These are phyloP conservation scores for Paramecium octaurelia DNA, from an alignment of 73 alveolate species.

Conservation along the genomic window DNA sequence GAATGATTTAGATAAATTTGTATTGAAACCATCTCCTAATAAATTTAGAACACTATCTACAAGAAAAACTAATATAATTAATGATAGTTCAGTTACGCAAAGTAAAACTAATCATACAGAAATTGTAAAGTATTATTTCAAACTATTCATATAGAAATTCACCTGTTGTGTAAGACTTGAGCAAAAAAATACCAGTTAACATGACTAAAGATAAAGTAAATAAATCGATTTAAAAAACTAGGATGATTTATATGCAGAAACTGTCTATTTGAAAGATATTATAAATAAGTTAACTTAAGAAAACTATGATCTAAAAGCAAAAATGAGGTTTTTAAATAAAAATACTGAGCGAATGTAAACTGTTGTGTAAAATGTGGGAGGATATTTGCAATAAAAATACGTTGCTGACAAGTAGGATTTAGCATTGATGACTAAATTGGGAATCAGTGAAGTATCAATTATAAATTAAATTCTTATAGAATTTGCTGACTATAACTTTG, in stretches of 20 bases:
- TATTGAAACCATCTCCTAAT: slow-evolving; percentile 4
- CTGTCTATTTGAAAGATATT: slow-evolving; percentile 29
- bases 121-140: not conserved
- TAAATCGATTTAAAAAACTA: not conserved
- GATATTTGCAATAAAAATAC: not conserved
- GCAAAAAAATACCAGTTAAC: not conserved
- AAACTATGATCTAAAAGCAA: slow-evolving; percentile 42
- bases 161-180: slow-evolving; percentile 29
- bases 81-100: not conserved
- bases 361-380: slow-evolving; percentile 25
- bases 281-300: slow-evolving; percentile 37
- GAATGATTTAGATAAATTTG: slow-evolving; percentile 15
- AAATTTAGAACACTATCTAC: slow-evolving; percentile 33
- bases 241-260: slow-evolving; percentile 51
- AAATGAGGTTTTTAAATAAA: not conserved
- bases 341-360: slow-evolving; percentile 18
- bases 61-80: not conserved
- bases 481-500: slow-evolving; percentile 3
- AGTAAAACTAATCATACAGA: slow-evolving; percentile 25
- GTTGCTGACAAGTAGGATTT: slow-evolving; percentile 1
- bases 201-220: slow-evolving; percentile 12
- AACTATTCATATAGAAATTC: not conserved
- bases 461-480: not conserved
- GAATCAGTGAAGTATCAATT: slow-evolving; percentile 22
- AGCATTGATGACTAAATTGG: slow-evolving; percentile 24